Conservation (phyloP, 176 grass and related monocot genomes). For the Stipa capillata region DNA sequence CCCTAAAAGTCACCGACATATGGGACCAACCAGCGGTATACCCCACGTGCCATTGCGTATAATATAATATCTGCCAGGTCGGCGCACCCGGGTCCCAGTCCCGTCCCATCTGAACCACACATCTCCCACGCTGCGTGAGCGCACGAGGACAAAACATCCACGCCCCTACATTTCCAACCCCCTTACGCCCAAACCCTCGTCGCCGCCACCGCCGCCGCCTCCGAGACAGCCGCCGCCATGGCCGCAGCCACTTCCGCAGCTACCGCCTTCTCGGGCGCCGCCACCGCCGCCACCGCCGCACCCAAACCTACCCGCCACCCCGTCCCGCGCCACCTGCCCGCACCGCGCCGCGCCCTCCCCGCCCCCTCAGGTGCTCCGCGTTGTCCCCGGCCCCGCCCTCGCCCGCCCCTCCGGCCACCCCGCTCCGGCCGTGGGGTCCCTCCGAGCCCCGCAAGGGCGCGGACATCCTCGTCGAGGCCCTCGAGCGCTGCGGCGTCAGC, state of each 20-base stretch:
- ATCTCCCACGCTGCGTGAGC: not conserved
- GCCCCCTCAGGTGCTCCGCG: conserved; percentile 56
- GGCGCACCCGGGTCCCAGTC: not conserved
- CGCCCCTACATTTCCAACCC: not conserved
- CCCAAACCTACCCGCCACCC: not conserved
- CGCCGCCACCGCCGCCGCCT: conserved; percentile 6
- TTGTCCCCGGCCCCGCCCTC: conserved; percentile 29
- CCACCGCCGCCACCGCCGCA: not conserved
- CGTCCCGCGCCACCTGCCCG: not conserved
- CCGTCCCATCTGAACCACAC: conserved; percentile 28
- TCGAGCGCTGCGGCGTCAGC: conserved; percentile 71
- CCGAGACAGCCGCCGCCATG: conserved; percentile 20
- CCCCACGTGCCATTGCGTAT: not conserved
- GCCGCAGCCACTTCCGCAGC: conserved; percentile 12
- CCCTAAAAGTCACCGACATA: not conserved
- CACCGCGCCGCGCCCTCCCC: not conserved
- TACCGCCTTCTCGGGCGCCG: not conserved
- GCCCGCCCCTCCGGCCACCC: not conserved
- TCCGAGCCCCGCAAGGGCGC: conserved; percentile 78
- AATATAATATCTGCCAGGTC: too few relatives aligned
- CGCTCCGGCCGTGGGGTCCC: conserved; percentile 42
- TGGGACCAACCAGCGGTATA: not conserved
- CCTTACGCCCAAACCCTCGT: conserved; percentile 10
- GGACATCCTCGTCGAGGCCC: conserved; percentile 93
- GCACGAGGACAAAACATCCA: not conserved